These are phyloP conservation scores for Malassezia nana DNA, from an alignment of 1,284 basidiomycete genomes.

Conservation along the genomic window DNA sequence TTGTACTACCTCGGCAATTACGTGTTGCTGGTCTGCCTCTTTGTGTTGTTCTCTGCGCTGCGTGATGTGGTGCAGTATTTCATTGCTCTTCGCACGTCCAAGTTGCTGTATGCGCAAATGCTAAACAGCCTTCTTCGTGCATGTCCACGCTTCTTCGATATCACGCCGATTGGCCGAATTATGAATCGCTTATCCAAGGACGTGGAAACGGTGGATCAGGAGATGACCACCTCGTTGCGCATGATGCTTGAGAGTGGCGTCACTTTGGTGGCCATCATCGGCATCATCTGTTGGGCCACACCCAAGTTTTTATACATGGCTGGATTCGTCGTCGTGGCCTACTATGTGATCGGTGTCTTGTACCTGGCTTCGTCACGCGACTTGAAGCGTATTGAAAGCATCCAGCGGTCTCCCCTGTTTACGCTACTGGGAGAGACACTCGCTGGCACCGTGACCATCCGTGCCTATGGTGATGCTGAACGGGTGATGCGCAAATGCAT, in stretches of 20 bases:
- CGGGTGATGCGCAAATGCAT: constrained; percentile 56
- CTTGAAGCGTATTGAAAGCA: constrained; percentile 27
- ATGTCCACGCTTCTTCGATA: constrained; percentile 48
- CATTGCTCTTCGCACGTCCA: constrained; percentile 37
- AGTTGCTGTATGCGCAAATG: constrained; percentile 51
- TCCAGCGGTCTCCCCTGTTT: constrained; percentile 26
- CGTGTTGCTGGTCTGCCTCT: constrained; percentile 25
- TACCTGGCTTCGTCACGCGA: constrained; percentile 27
- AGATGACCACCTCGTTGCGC: constrained; percentile 24
- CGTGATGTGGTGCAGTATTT: constrained; percentile 33
- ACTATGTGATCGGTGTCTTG: constrained; percentile 22
- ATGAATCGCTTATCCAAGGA: constrained; percentile 48
- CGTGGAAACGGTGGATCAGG: constrained; percentile 46
- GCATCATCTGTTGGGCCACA: constrained; percentile 37
- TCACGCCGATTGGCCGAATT: constrained; percentile 45
- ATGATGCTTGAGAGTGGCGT: constrained; percentile 21
- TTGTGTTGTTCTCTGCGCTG: constrained; percentile 30
- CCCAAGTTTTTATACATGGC: constrained; percentile 20
- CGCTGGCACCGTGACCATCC: constrained; percentile 65
- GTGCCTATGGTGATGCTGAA: constrained; percentile 67
- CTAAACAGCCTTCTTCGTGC: constrained; percentile 78
- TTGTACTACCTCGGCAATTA: constrained; percentile 40
- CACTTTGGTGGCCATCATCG: constrained; percentile 22
- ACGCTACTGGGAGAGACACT: constrained; percentile 56
- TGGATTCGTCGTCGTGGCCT: constrained; percentile 17